Base-by-base conservation (phyloP, 257 asterid species). In the Avicennia marina region DNA sequence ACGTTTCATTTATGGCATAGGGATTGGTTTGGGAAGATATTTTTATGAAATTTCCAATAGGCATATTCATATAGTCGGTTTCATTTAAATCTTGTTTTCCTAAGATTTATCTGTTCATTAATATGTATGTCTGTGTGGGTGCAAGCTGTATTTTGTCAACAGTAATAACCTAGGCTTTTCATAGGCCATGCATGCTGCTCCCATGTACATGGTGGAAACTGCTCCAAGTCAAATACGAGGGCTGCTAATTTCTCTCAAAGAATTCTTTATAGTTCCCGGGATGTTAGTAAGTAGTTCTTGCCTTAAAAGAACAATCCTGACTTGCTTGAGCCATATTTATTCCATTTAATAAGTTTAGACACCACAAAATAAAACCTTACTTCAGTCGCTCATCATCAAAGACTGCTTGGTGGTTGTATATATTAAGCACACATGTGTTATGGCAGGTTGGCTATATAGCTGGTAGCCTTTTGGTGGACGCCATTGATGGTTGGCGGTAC, bases 151-250 rank as follows among this genome's bases (percentile, higher is more conserved):
- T 40, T 26, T 48, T 46, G 29, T 18, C 44, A 31, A 54, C 53
- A n/a, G n/a, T n/a, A 31, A 34, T 25, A 16, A 15, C 56, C 34
- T 33, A 47, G 48, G 9, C n/a, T 53, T 42, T 36, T 70, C 32
- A 53, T 49, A 89, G 99, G 97, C 99, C 69, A 93, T 89, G 99
- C 99, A 93, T 77, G 95, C 99, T 67, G 99, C 99, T 78, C 97
- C 97, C 25, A 86, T 93, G 95, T 93, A 86, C 76, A 93, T 93
- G 73, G 94, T 96, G 27, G 99, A 93, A 81, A 93, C 97, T 62
- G 80, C 99, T 74, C 95, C 99, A 69, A 74, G 77, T 72, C 95
- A 75, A 71, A 93, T 93, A 72, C 90, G 99, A 22, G 99, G 99
- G 45, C 83, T 18, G 57, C 77, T 93, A 53, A 86, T 93, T 70